Evolutionary conservation across 2,329 filamentous ascomycete species (phyloP), one percentile per base, ranked within the genome.

Genomic region (Phoma sp.): DNA sequence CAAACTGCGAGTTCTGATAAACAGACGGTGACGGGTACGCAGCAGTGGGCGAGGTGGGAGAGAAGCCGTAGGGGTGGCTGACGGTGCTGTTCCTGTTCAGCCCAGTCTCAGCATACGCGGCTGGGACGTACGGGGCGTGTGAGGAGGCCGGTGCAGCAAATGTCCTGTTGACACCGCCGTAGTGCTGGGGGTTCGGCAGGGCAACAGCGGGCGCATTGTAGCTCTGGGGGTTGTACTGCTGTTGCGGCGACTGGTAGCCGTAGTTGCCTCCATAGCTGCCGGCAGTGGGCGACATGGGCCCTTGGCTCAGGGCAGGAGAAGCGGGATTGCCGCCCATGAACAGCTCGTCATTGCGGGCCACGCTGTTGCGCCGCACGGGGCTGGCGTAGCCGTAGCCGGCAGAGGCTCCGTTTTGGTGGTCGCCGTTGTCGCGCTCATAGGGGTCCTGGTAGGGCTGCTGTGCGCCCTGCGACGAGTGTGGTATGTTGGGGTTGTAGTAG

Each of bases 341-440:
- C 55, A 89, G 78, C 74, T 90, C 88, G 64, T 89, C 86, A 10
- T 70, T 71, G 67, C 71, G 75, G 62, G 64, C 66, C 57, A 62
- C 71, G 70, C 65, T 76, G 62, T 59, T 70, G 60, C 68, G 69
- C 27, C 70, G 60, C 60, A 74, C 74, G 22, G 71, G 68, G 48
- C 67, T 68, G 14, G 66, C 62, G 48, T 77, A 77, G 35, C 70
- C 71, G 52, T 75, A 72, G 52, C 66, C 67, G 13, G 66, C 62
- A 38, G 77, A 74, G 52, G 78, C 66, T 23, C 66, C 76, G 50
- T 86, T 84, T 43, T 78, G 76, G 71, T 93, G 89, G 72, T 95
- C 90, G 60, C 88, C 89, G 62, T 82, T 85, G 72, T 91, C 87
- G 78, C 90, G 92, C 58, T 79, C 61, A 58, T 75, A 69, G n/a